Evolutionary conservation across 257 asterid species (phyloP).

Genomic region (Verbena officinalis): DNA sequence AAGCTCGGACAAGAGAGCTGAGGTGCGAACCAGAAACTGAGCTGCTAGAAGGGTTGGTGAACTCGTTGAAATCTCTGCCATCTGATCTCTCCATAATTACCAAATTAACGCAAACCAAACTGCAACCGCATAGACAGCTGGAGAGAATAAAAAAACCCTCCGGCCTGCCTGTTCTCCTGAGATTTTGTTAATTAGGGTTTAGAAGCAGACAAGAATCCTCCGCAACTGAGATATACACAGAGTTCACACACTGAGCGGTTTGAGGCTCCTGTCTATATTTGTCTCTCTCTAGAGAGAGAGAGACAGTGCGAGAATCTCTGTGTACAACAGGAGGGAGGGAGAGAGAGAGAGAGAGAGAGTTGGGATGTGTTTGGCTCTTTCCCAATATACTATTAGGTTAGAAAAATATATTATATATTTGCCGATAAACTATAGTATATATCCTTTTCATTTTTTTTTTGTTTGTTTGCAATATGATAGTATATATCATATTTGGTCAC

Average conservation of each 20-base stretch:
- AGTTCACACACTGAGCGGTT: slow-evolving; percentile 35
- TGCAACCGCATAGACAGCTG: slow-evolving; percentile 12
- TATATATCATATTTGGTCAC: no score
- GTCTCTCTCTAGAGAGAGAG: slow-evolving; percentile 23
- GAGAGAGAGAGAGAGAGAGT: background rate
- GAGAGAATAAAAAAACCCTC: slow-evolving; percentile 9
- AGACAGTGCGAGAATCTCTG: slow-evolving; percentile 18
- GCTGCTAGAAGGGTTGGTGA: slow-evolving; percentile 41
- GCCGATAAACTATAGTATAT: no score
- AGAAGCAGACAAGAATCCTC: slow-evolving; percentile 36
- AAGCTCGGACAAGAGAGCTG: slow-evolving; percentile 24
- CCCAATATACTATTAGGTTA: background rate
- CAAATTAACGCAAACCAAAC: slow-evolving; percentile 24
- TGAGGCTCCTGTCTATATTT: slow-evolving; percentile 24
- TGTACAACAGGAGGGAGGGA: background rate
- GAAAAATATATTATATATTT: background rate
- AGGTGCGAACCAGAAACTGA: slow-evolving; percentile 49
- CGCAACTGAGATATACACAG: slow-evolving; percentile 35
- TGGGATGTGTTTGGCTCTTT: slow-evolving; percentile 26
- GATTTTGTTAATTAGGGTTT: slow-evolving; percentile 38
- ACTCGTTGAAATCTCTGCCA: slow-evolving; percentile 41
- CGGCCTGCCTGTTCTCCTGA: slow-evolving; percentile 4
- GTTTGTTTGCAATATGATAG: no score
- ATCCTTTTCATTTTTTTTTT: no score
- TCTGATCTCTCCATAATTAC: slow-evolving; percentile 49